Evolutionary conservation across 2,329 filamentous ascomycete species (phyloP), one percentile per base, ranked within the genome.

Genomic region (Cordyceps cicadae): DNA sequence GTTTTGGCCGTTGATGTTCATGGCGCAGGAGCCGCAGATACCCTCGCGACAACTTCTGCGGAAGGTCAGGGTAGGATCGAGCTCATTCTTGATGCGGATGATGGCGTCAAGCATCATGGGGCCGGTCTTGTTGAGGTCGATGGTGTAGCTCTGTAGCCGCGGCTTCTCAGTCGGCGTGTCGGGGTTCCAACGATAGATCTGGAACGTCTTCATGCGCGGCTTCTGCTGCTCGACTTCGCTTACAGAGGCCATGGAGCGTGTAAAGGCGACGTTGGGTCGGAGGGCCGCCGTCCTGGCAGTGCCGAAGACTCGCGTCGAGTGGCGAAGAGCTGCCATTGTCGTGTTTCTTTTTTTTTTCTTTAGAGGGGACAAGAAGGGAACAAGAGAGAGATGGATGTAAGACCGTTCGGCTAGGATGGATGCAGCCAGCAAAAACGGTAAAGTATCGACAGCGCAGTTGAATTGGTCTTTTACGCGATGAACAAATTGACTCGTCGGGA

Each of bases 1-100:
- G 81, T 99, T 99, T 71, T 95, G 89, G 75, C 94, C 94, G 76
- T 97, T 95, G 75, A 99, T 97, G 83, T 99, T 99, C 94, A 99
- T 99, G 67, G 94, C 94, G 75, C 94, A 99, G 77, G 90, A 96
- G 67, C 94, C 94, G 74, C 94, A 99, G 71, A 99, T 99, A 69
- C 94, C 94, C 84, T 99, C 94, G 78, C 94, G 84, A 80, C 94
- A 99, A 76, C 90, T 95, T 76, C 94, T 80, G 74, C 94, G 86
- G 83, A 99, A 99, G 59, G 94, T 97, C 71, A 99, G 78, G 51
- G 94, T 97, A 56, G 94, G 92, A 76, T 99, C 94, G 65, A 96
- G 78, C 84, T 99, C 94, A 77, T 99, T 99, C 89, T 99, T 99
- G 79, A 99, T 97, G 70, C 93, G 84, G 75, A 99, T 94, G 70